These are phyloP conservation scores for Alternaria ventricosa DNA, from an alignment of 2,329 filamentous ascomycete species.

Conservation along the genomic window DNA sequence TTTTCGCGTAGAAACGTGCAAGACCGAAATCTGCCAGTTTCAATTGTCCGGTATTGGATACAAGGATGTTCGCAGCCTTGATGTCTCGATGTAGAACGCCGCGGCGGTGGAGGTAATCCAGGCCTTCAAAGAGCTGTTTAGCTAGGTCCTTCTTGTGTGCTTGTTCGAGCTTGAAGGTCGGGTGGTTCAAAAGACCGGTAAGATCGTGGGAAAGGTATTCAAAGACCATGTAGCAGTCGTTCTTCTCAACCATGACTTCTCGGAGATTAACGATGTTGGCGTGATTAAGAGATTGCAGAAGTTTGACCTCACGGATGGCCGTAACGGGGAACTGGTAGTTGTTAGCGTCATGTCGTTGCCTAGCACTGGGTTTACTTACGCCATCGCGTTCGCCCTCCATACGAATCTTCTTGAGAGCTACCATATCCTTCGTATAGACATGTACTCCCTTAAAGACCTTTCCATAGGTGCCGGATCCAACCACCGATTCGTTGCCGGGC, in stretches of 20 bases:
- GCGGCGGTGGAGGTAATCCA: slow-evolving; percentile 90
- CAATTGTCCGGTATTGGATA: slow-evolving; percentile 85
- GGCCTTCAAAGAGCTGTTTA: slow-evolving; percentile 88
- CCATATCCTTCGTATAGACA: slow-evolving; percentile 84
- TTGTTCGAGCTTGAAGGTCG: slow-evolving; percentile 82
- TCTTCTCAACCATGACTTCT: slow-evolving; percentile 97
- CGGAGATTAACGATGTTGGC: slow-evolving; percentile 81
- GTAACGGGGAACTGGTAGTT: slow-evolving; percentile 75
- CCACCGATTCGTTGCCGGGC: slow-evolving; percentile 95
- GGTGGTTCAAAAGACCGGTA: slow-evolving; percentile 93
- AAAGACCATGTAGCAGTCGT: slow-evolving; percentile 99
- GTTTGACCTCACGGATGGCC: slow-evolving; percentile 87
- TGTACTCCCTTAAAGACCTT: slow-evolving; percentile 95
- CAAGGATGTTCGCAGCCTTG: slow-evolving; percentile 96
- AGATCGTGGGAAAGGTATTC: slow-evolving; percentile 97
- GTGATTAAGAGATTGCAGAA: slow-evolving; percentile 85
- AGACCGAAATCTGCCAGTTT: slow-evolving; percentile 97
- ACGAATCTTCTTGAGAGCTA: slow-evolving; percentile 87
- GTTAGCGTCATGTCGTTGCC: slow-evolving; percentile 29
- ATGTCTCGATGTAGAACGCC: slow-evolving; percentile 98
- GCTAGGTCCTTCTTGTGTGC: slow-evolving; percentile 93
- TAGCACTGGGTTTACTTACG: slow-evolving; percentile 42
- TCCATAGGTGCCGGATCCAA: slow-evolving; percentile 93
- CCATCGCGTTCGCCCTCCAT: slow-evolving; percentile 94
- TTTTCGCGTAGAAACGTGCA: slow-evolving; percentile 94